Evolutionary conservation across 495 filamentous ascomycete species (phyloP).

Genomic region (Venustampulla echinocandica): DNA sequence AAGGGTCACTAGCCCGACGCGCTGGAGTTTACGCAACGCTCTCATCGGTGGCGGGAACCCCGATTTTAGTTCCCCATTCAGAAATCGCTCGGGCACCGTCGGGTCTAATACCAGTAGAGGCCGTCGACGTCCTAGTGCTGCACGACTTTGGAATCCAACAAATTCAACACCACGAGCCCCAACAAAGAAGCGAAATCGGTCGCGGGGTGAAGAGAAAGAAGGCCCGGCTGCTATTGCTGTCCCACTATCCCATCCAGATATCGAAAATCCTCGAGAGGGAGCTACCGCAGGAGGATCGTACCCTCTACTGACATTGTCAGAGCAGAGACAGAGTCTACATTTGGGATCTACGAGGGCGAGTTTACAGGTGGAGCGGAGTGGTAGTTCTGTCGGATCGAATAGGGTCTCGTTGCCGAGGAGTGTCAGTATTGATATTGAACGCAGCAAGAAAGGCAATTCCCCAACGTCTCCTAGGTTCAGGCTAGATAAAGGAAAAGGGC

Average conservation of each 20-base stretch:
- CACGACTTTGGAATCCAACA: conserved; percentile 54
- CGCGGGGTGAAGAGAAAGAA: conserved; percentile 39
- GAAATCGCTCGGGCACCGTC: conserved; percentile 21
- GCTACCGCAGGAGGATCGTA: conserved; percentile 48
- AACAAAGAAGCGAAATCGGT: conserved; percentile 22
- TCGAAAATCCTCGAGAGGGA: conserved; percentile 24
- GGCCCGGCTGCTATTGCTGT: conserved; percentile 35
- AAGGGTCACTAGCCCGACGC: conserved; percentile 25
- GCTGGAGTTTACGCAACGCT: conserved; percentile 31
- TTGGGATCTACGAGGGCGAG: conserved; percentile 46
- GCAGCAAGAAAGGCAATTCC: conserved; percentile 31
- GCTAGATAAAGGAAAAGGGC: conserved; percentile 22
- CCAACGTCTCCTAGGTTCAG: conserved; percentile 1
- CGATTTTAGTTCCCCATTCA: conserved; percentile 36
- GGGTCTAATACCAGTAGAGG: background rate
- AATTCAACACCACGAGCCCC: conserved; percentile 48
- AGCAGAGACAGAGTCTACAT: conserved; percentile 51
- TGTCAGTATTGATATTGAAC: conserved; percentile 26
- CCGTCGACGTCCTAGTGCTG: conserved; percentile 24
- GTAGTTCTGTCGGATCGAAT: conserved; percentile 41
- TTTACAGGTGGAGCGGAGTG: conserved; percentile 56
- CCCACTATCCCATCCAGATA: conserved; percentile 31
- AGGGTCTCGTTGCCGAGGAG: conserved; percentile 60
- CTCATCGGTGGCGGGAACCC: conserved; percentile 28
- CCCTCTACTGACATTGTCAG: conserved; percentile 61